Base-by-base conservation (phyloP, 2,329 filamentous ascomycete species). In the Talaromyces sp. region DNA sequence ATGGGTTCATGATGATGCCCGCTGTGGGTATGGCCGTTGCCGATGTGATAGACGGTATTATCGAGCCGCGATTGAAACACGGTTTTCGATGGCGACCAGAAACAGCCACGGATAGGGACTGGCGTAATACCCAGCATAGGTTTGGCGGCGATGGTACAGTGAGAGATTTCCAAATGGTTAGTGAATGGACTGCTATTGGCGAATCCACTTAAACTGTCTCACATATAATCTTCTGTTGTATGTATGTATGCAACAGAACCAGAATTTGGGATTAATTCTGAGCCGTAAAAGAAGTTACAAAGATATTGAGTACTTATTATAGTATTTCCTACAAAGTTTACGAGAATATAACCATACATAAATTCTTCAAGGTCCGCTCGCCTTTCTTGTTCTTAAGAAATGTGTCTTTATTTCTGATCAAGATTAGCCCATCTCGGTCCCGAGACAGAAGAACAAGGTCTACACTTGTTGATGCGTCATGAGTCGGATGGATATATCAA, bases 401-500 rank as follows among this genome's bases (percentile, higher is more conserved):
- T n/a, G n/a, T n/a, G n/a, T n/a, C n/a, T n/a, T n/a, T n/a, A n/a
- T n/a, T n/a, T n/a, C n/a, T n/a, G n/a, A n/a, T n/a, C n/a, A n/a
- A n/a, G n/a, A n/a, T n/a, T n/a, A n/a, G n/a, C n/a, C n/a, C n/a
- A n/a, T n/a, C n/a, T n/a, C n/a, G n/a, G n/a, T n/a, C n/a, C n/a
- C n/a, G n/a, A n/a, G n/a, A n/a, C n/a, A n/a, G n/a, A n/a, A n/a
- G n/a, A n/a, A n/a, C n/a, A 77, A 0, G 81, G 76, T 1, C 66
- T 86, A 9, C 70, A 71, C 0, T 77, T 80, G 51, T 62, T 87
- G 2, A 71, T 89, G 0, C 80, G 85, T 0, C 86, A 81, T 55
- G 84, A 86, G 67, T 77, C 74, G 0, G 86, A 89, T 67, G 86
- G 84, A 0, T 88, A 86, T 63, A 64, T 80, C 24, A 10, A 24